Conservation (phyloP, 768 basidiomycete species). For the Xerocomellus chrysenteron region DNA sequence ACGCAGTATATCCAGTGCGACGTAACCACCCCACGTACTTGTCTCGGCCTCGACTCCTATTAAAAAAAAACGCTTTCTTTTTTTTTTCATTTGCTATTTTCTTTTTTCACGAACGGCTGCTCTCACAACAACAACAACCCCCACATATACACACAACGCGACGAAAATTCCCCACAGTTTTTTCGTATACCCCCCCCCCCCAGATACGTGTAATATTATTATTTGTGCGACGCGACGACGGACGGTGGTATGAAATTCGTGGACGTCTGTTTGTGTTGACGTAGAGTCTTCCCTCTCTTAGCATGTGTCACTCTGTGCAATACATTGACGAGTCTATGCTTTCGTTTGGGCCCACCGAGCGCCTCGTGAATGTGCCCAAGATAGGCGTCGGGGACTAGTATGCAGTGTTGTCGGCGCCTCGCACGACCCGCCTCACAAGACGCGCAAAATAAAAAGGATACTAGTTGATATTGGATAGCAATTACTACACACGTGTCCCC, state of each 20-base stretch:
- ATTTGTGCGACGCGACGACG: not conserved
- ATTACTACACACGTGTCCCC: too few species aligned
- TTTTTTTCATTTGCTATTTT: not conserved
- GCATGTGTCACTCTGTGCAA: too few species aligned
- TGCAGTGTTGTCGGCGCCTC: too few species aligned
- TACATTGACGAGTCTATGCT: too few species aligned
- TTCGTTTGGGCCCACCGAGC: too few species aligned
- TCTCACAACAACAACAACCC: not conserved
- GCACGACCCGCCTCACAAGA: too few species aligned
- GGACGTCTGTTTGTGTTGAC: not conserved
- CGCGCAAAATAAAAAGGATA: too few species aligned
- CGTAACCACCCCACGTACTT: not conserved
- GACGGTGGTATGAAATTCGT: not conserved
- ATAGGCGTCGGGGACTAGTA: too few species aligned
- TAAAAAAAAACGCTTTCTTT: not conserved
- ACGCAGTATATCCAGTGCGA: constrained; percentile 10
- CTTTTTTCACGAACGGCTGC: too few species aligned
- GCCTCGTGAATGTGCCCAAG: too few species aligned
- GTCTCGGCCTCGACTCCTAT: not conserved
- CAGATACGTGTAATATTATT: constrained; percentile 8
- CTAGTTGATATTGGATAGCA: too few species aligned
- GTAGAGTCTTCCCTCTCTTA: too few species aligned
- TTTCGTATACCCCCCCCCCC: constrained; percentile 4
- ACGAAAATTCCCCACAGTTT: not conserved
- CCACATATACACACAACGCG: not conserved